Evolutionary conservation across 495 filamentous ascomycete genomes (phyloP).

Genomic region (Penicillium antarcticum): DNA sequence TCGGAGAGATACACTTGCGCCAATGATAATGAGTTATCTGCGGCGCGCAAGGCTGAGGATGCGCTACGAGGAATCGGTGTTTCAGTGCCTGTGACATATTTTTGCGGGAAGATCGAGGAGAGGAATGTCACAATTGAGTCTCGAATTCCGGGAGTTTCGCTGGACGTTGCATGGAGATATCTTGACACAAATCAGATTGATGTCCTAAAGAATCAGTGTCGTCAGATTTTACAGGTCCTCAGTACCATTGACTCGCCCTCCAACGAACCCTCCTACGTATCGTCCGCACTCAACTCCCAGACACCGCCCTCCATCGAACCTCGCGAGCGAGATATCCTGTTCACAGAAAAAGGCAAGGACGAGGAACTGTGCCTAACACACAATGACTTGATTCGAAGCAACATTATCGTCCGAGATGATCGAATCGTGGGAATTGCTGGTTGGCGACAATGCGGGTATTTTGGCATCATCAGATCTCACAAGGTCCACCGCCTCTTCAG

Average conservation of each 20-base stretch:
- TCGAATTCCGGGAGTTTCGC: conserved; percentile 40
- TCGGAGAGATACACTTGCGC: conserved; percentile 47
- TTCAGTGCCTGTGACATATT: conserved; percentile 38
- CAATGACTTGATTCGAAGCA: conserved; percentile 37
- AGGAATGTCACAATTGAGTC: conserved; percentile 43
- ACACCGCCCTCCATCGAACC: conserved; percentile 17
- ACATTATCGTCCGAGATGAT: conserved; percentile 37
- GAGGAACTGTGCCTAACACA: conserved; percentile 34
- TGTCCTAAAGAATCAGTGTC: conserved; percentile 36
- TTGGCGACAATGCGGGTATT: conserved; percentile 43
- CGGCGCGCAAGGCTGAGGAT: conserved; percentile 39
- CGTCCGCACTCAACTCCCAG: conserved; percentile 34
- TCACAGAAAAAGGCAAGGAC: conserved; percentile 18
- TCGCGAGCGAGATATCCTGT: conserved; percentile 33
- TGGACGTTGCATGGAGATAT: conserved; percentile 44
- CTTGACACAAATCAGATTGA: conserved; percentile 30
- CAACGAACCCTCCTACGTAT: conserved; percentile 37
- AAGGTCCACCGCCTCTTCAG: conserved; percentile 33
- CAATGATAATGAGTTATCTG: conserved; percentile 52
- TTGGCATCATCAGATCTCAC: conserved; percentile 34
- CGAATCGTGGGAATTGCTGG: conserved; percentile 38
- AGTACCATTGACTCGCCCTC: conserved; percentile 19
- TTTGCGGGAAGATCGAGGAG: conserved; percentile 37
- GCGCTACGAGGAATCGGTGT: conserved; percentile 30
- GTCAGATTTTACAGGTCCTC: conserved; percentile 31